phyloP scores from a whole-genome alignment of 768 basidiomycete genomes.

The Suillus americanus region DNA sequence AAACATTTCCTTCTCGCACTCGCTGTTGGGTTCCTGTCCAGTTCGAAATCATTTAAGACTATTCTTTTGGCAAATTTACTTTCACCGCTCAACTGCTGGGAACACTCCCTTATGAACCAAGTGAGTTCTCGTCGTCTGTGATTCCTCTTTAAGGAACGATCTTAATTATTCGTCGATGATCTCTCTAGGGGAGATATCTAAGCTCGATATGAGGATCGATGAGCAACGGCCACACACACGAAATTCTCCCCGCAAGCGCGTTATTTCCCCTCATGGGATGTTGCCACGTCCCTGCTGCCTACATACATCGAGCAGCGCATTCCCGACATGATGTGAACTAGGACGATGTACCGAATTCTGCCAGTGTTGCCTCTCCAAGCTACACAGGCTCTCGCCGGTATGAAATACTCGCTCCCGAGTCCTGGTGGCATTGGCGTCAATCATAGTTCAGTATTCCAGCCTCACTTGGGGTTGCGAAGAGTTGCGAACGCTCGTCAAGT shows the following conservation, averaged over 20 bases:
- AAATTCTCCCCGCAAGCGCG: neutral
- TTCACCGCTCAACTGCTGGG: neutral
- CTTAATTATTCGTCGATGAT: neutral
- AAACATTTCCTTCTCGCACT: neutral
- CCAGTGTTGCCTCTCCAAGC: neutral
- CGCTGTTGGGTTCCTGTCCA: neutral
- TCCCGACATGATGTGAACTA: neutral
- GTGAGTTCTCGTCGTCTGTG: neutral
- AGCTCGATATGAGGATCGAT: neutral
- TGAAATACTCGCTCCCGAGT: neutral
- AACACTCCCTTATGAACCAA: neutral
- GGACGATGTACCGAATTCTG: neutral
- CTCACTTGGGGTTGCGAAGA: neutral
- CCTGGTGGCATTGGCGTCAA: neutral
- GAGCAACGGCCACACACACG: neutral
- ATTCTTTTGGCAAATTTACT: neutral
- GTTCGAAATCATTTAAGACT: neutral
- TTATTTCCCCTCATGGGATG: neutral
- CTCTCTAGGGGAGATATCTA: neutral
- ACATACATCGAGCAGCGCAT: neutral
- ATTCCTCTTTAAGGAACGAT: neutral
- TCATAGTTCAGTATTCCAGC: neutral
- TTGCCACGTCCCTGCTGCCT: neutral
- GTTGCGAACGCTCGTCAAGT: neutral
- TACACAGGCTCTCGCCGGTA: neutral